Evolutionary conservation across 257 asterid genomes (phyloP), one percentile per base, ranked within the genome.

Genomic region (Linaria vulgaris): DNA sequence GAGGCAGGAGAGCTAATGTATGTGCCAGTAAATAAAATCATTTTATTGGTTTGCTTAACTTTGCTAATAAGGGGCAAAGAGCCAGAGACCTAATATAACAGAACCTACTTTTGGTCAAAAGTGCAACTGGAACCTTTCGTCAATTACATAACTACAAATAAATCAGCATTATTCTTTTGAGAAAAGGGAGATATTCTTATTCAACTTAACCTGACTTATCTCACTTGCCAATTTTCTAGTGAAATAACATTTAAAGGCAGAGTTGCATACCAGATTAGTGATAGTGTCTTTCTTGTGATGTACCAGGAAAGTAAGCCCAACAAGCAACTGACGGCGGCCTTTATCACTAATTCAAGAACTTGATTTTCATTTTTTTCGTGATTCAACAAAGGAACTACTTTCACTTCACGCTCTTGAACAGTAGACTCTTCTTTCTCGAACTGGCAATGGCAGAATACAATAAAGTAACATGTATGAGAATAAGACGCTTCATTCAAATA

Each of bases 261-360:
- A 15, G 22, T 66, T 16, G 38, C 23, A 21, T 69, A 81, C 80
- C 81, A 20, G 45, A 69, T 67, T 56, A 70, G 38, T 59, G 65
- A 52, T 46, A 62, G 24, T 21, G 75, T 63, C 72, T 37, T 76
- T 56, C 74, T 74, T 73, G 69, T 53, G 62, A 69, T 56, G 70
- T 74, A 82, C 17, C 71, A 67, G 38, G 79, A 69, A 45, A 59
- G 19, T 51, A 82, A 17, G 30, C 61, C 71, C 56, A 79, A 55
- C 66, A 74, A 24, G 61, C 72, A 63, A 50, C 68, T 46, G 25
- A 69, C 24, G 55, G 69, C 30, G 59, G 58, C 56, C 53, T 59
- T 71, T 52, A 75, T 59, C 49, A 70, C 49, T 59, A 74, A 48
- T 31, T 75, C 80, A 49, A 19, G 79, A 31, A 56, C 57, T 44